phyloP scores from a whole-genome alignment of 345 rosid species.

The Camelina neglecta region DNA sequence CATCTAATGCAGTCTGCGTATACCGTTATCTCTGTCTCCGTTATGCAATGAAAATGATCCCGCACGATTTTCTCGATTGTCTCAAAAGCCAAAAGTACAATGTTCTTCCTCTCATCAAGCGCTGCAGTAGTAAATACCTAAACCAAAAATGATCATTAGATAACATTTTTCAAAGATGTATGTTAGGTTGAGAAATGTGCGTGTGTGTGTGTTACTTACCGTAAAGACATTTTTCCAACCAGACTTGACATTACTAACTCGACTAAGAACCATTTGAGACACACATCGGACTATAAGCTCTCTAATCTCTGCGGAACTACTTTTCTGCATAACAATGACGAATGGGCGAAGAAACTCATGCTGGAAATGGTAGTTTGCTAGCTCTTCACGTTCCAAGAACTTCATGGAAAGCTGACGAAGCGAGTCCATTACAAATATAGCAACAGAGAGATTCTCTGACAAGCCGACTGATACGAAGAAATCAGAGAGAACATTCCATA shows the following conservation, averaged over 20 bases:
- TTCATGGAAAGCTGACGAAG: constrained; percentile 98
- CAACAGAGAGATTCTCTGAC: constrained; percentile 95
- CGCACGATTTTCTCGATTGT: constrained; percentile 93
- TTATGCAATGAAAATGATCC: constrained; percentile 86
- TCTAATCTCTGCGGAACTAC: constrained; percentile 78
- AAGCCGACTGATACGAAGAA: constrained; percentile 95
- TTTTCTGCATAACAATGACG: constrained; percentile 90
- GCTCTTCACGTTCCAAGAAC: constrained; percentile 94
- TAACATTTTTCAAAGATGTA: neutral
- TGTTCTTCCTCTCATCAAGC: constrained; percentile 81
- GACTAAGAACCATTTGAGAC: constrained; percentile 97
- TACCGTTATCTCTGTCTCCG: constrained; percentile 83
- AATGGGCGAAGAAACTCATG: constrained; percentile 94
- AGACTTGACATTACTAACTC: constrained; percentile 89
- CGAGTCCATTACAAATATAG: constrained; percentile 98
- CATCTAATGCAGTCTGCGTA: constrained; percentile 90
- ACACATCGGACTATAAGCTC: constrained; percentile 91
- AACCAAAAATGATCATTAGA: constrained; percentile 33
- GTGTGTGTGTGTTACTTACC: constrained; percentile 48
- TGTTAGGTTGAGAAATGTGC: constrained; percentile 2
- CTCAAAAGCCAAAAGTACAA: constrained; percentile 86
- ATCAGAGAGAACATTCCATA: constrained; percentile 94
- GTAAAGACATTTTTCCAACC: constrained; percentile 98
- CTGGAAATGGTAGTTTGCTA: constrained; percentile 97
- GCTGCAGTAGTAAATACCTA: constrained; percentile 91